Base-by-base conservation (phyloP, 805 yeast genomes). In the Candida morakotiae region DNA sequence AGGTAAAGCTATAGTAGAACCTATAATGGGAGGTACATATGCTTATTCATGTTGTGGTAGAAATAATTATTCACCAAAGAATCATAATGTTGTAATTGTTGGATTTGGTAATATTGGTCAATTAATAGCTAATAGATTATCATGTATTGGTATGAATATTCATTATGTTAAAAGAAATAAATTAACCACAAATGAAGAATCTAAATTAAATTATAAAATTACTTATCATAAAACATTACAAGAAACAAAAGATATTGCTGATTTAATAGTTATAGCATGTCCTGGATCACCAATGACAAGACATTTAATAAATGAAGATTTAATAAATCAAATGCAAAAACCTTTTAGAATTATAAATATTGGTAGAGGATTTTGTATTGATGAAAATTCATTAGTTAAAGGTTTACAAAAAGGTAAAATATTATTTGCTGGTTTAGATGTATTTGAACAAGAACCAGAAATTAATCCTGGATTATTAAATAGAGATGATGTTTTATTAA, bases 31-130 rank as follows among this genome's bases (percentile, higher is more conserved):
- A 1, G 16, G 30, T 16, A n/a, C 23, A 5, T 58, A 69, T 26
- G 67, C 84, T 15, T 66, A 72, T 20, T 54, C 55, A n/a, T 57
- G 77, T 5, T 81, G 79, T 29, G 70, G 75, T 2, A 62, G 73
- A 42, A 48, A 55, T 20, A 52, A 52, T 19, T 54, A 73, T 15
- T 68, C 78, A 3, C 87, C 88, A 8, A 53, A 56, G n/a, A 79
- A 78, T 13, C 80, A 77, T 49, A 65, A 63, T 23, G 87, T 71
- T 1, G 76, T 82, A 2, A 69, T 85, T 22, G 77, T 83, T 2
- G 95, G 94, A 0, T 79, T 84, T 48, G 94, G 95, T 1, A 67
- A 76, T 18, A 85, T 85, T 47, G 95, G 94, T 9, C 71, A 71
- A 51, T 67, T 69, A 24, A 75, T 83, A 41, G 93, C 79, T 2